Conservation (phyloP, 2,329 filamentous ascomycete genomes). For the Leptoxyphium fumago region DNA sequence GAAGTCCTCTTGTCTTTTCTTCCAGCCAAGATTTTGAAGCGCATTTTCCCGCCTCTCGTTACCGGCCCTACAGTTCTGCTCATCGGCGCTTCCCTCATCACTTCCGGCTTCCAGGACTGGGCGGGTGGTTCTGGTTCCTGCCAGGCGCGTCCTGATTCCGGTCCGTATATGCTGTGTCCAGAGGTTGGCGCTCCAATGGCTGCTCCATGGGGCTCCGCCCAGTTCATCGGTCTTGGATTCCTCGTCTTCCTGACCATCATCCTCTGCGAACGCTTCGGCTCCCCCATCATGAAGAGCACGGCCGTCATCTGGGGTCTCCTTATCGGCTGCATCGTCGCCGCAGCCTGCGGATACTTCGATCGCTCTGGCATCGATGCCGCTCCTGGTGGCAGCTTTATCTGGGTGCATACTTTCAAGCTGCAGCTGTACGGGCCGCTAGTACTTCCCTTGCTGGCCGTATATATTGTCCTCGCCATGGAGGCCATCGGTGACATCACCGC, state of each 20-base stretch:
- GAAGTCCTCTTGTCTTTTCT: constrained; percentile 65
- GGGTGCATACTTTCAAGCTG: constrained; percentile 64
- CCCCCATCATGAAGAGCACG: constrained; percentile 71
- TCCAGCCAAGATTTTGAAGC: constrained; percentile 51
- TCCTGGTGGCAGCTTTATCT: constrained; percentile 59
- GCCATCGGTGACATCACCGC: constrained; percentile 57
- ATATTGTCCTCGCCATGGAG: constrained; percentile 61
- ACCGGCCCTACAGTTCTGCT: constrained; percentile 54
- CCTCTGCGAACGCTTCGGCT: constrained; percentile 64
- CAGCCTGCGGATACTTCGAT: constrained; percentile 65
- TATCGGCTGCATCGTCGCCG: constrained; percentile 65
- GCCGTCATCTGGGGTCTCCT: constrained; percentile 62
- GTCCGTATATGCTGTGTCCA: constrained; percentile 51
- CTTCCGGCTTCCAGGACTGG: constrained; percentile 62
- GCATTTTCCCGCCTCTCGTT: constrained; percentile 64
- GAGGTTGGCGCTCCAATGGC: constrained; percentile 53
- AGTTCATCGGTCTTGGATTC: constrained; percentile 68
- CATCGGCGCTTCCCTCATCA: constrained; percentile 60
- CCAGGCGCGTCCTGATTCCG: constrained; percentile 28
- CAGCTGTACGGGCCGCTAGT: constrained; percentile 59
- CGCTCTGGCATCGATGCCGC: constrained; percentile 53
- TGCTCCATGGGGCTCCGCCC: constrained; percentile 61
- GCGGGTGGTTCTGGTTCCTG: constrained; percentile 55
- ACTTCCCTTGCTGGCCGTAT: constrained; percentile 47
- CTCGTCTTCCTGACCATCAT: constrained; percentile 68